Evolutionary conservation across 1,139 yeast genomes (phyloP).

Genomic region (Magnusiomyces ingens): DNA sequence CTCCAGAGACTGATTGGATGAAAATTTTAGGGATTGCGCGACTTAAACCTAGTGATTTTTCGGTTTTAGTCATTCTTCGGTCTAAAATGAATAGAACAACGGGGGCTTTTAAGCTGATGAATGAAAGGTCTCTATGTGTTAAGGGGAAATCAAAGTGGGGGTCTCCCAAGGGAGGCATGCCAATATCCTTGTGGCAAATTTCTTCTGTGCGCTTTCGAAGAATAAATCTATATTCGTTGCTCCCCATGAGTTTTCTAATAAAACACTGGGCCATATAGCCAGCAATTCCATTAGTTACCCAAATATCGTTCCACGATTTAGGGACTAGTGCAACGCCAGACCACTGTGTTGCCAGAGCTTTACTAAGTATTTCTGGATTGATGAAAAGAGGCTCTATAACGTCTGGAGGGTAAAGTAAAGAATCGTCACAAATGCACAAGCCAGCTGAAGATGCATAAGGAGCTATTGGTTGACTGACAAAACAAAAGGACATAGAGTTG

Average conservation of each 20-base stretch:
- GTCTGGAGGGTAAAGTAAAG: constrained; percentile 66
- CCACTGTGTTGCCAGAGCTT: constrained; percentile 83
- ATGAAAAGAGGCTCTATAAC: constrained; percentile 73
- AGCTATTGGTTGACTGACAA: constrained; percentile 54
- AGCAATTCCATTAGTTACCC: constrained; percentile 88
- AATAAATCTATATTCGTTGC: constrained; percentile 69
- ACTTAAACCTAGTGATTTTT: constrained; percentile 83
- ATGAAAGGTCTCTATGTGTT: constrained; percentile 53
- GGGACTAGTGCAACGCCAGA: constrained; percentile 90
- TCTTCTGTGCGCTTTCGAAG: constrained; percentile 59
- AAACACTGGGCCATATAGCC: constrained; percentile 77
- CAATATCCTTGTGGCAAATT: constrained; percentile 67
- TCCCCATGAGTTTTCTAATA: constrained; percentile 65
- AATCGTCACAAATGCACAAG: constrained; percentile 56
- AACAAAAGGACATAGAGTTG: constrained; percentile 69
- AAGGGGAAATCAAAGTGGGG: constrained; percentile 66
- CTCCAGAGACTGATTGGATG: constrained; percentile 94
- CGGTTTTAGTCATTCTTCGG: constrained; percentile 91
- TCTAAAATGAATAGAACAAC: constrained; percentile 78
- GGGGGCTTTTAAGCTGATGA: constrained; percentile 75
- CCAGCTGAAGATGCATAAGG: constrained; percentile 64
- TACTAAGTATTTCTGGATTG: constrained; percentile 60
- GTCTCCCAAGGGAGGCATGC: constrained; percentile 71
- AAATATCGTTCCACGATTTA: constrained; percentile 68
- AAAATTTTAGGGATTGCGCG: constrained; percentile 89